Conservation (phyloP, 2,329 filamentous ascomycete species). For the Fonsecaea monophora region DNA sequence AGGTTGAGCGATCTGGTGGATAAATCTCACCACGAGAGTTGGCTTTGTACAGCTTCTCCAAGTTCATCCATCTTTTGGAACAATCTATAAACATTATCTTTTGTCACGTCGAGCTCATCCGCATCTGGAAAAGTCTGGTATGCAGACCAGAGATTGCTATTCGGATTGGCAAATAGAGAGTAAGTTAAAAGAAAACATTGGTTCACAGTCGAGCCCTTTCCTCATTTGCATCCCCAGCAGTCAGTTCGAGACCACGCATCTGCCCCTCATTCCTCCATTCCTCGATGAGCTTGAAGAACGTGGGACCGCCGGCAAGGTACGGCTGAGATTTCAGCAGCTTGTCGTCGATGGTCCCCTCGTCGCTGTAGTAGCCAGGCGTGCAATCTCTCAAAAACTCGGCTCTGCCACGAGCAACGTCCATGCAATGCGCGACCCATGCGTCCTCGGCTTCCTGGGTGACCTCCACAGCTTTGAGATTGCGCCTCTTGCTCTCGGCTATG, state of each 20-base stretch:
- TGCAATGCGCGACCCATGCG: conserved; percentile 27
- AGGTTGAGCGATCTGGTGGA: too few species aligned
- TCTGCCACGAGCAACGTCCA: conserved; percentile 13
- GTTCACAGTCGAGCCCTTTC: too few species aligned
- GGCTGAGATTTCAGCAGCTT: conserved; percentile 16
- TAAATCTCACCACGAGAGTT: too few species aligned
- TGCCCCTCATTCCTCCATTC: conserved; percentile 29
- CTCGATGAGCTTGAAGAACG: conserved; percentile 28
- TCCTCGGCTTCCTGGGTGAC: conserved; percentile 31
- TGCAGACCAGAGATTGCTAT: too few species aligned
- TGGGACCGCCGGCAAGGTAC: conserved; percentile 25
- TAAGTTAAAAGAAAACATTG: too few species aligned
- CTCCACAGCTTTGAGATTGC: conserved; percentile 27
- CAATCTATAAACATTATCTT: too few species aligned
- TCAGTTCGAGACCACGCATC: conserved; percentile 29
- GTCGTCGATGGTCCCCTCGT: conserved; percentile 23
- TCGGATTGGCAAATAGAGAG: too few species aligned
- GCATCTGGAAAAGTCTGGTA: too few species aligned
- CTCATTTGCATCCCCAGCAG: too few species aligned
- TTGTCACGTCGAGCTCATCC: too few species aligned
- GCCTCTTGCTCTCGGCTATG: conserved; percentile 22
- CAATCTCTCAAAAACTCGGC: conserved; percentile 27
- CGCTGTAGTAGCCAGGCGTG: conserved; percentile 34
- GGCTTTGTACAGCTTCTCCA: too few species aligned
- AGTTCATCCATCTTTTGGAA: too few species aligned